Evolutionary conservation across 441 rosid genomes (phyloP), one percentile per base, ranked within the genome.

Genomic region (Dalechampia spathulata): DNA sequence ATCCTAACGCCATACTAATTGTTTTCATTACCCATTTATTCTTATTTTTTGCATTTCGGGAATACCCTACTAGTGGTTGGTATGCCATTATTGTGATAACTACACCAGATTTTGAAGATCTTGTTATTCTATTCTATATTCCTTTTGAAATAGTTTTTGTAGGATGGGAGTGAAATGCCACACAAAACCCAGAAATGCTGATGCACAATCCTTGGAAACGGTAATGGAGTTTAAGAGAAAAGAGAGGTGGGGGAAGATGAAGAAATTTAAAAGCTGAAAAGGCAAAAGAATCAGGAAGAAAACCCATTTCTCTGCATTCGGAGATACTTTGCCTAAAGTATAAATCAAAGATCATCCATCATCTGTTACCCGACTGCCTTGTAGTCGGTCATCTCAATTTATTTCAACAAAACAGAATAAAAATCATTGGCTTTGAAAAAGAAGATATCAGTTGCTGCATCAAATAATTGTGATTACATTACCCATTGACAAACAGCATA

Each of bases 291-390:
- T 8, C 41, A 6, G 26, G 46, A 59, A 64, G 25, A 70, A 45
- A 55, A 66, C 47, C 12, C 13, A 71, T 49, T 57, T 52, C 59
- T 67, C 34, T 10, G 28, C 49, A 15, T 20, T 38, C 37, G 45
- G 59, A 68, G 55, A 71, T 71, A 61, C 69, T 74, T 78, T 57
- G 62, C 64, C 57, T 55, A 67, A 78, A 74, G 75, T 53, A 62
- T 61, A 67, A 49, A 69, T 54, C 64, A 62, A 74, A 62, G 38
- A 69, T 58, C 59, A 64, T 56, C 50, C 75, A 30, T 30, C 34
- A 4, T 30, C 8, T 60, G 63, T 58, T 52, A 71, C 67, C 72
- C 69, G 75, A 78, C 79, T 62, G 72, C 68, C 70, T 56, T 52
- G 59, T 63, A 16, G 5, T 49, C 65, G n/a, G 23, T 60, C 20